phyloP scores from a whole-genome alignment of 1,284 basidiomycete genomes.

The Sphagnurus paluster region DNA sequence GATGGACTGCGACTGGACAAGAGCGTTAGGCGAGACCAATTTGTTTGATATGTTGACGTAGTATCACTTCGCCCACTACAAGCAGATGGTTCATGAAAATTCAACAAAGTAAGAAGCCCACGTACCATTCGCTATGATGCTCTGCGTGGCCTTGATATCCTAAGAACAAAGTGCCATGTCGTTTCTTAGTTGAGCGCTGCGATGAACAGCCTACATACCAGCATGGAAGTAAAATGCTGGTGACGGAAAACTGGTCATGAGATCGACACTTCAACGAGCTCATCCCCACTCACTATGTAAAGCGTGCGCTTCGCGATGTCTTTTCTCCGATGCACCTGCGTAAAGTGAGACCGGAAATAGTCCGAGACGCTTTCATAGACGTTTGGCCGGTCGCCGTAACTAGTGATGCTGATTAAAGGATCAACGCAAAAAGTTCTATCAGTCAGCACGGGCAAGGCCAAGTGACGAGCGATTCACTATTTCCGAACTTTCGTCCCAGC shows the following conservation, averaged over 20 bases:
- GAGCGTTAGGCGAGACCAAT: conserved; percentile 52
- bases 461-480: conserved; percentile 50
- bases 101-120: conserved; percentile 10
- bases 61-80: conserved; percentile 63
- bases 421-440: neutral
- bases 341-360: conserved; percentile 79
- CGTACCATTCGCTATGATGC: conserved; percentile 70
- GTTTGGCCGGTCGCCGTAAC: conserved; percentile 74
- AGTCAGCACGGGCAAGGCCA: neutral
- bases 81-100: too few species aligned
- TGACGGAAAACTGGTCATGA: neutral
- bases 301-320: conserved; percentile 59
- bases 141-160: conserved; percentile 76
- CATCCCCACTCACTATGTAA: conserved; percentile 54
- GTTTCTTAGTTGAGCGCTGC: neutral
- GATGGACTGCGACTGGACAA: too few species aligned
- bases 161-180: conserved; percentile 24
- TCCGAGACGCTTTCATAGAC: conserved; percentile 68
- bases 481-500: conserved; percentile 65
- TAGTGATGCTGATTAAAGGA: conserved; percentile 65
- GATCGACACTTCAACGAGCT: neutral
- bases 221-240: conserved; percentile 77
- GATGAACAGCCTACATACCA: conserved; percentile 38
- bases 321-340: conserved; percentile 68
- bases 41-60: conserved; percentile 57